A percentile compares a stretch with the other conserved stretches of the same genome.
phyloP scores from a whole-genome alignment of 129 eudicot species.

The Flaveria trinervia region DNA sequence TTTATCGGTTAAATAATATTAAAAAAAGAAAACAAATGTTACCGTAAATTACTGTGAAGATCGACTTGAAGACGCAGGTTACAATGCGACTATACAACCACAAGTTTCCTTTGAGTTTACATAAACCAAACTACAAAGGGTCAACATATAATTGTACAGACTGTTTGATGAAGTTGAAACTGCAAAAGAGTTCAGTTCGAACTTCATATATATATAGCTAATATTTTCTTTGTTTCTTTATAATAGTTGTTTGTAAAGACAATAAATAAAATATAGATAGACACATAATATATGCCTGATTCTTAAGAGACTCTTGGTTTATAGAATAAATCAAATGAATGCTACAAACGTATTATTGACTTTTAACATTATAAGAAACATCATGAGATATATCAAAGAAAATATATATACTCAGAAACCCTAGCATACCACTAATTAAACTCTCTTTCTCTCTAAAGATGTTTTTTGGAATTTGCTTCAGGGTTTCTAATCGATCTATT shows the following conservation, averaged over 20 bases:
- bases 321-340: not conserved
- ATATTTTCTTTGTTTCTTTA: not conserved
- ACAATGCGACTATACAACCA: too few species aligned
- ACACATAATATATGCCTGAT: conserved; percentile 12
- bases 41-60: too few species aligned
- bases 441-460: conserved; percentile 16
- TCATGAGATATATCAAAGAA: conserved; percentile 5
- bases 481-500: conserved; percentile 10
- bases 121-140: too few species aligned
- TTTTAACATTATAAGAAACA: conserved; percentile 1
- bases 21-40: too few species aligned
- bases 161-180: conserved; percentile 15
- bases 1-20: conserved; percentile 1
- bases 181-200: not conserved
- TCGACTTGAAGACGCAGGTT: too few species aligned
- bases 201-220: too few species aligned
- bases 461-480: conserved; percentile 11
- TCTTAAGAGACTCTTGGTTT: conserved; percentile 2
- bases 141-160: not conserved
- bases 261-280: not conserved
- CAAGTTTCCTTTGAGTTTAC: too few species aligned
- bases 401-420: conserved; percentile 36
- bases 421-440: conserved; percentile 19
- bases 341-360: not conserved
- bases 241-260: not conserved